These are phyloP conservation scores for Phytophthora macrochlamydospora DNA, from an alignment of 352 stramenopile genomes.

Conservation along the genomic window DNA sequence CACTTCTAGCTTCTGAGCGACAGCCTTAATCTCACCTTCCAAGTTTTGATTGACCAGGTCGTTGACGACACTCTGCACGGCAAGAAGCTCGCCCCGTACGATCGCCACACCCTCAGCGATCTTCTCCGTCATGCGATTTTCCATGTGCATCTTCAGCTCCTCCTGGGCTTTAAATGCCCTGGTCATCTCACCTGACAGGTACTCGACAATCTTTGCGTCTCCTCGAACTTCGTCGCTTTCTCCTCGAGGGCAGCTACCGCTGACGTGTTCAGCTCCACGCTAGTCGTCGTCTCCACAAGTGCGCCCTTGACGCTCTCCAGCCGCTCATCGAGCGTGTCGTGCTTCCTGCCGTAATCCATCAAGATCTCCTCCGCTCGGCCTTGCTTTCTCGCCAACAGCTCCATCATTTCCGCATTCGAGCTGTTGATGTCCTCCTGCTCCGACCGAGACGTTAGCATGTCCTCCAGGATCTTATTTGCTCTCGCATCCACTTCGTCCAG, in stretches of 20 bases:
- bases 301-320: slow-evolving; percentile 48
- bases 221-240: slow-evolving; percentile 62
- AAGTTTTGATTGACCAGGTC: slow-evolving; percentile 65
- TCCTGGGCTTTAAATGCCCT: slow-evolving; percentile 46
- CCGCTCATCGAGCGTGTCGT: slow-evolving; percentile 41
- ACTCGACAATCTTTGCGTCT: slow-evolving; percentile 53
- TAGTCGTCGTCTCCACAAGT: slow-evolving; percentile 61
- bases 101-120: slow-evolving; percentile 59
- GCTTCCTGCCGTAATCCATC: slow-evolving; percentile 56
- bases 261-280: slow-evolving; percentile 46
- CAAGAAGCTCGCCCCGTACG: slow-evolving; percentile 53
- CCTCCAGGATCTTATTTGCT: slow-evolving; percentile 72
- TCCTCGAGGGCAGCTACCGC: slow-evolving; percentile 51
- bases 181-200: slow-evolving; percentile 49
- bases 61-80: slow-evolving; percentile 53
- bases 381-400: slow-evolving; percentile 60
- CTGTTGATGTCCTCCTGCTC: slow-evolving; percentile 90
- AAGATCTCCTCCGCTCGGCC: slow-evolving; percentile 58
- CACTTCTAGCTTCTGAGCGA: slow-evolving; percentile 61
- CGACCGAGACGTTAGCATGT: slow-evolving; percentile 56
- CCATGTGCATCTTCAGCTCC: slow-evolving; percentile 53
- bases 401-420: slow-evolving; percentile 66
- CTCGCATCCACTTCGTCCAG: slow-evolving; percentile 64
- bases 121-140: slow-evolving; percentile 54
- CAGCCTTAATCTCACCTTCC: slow-evolving; percentile 59